phyloP scores from a whole-genome alignment of 2,329 filamentous ascomycete species.

The Dactylellina leptospora region DNA sequence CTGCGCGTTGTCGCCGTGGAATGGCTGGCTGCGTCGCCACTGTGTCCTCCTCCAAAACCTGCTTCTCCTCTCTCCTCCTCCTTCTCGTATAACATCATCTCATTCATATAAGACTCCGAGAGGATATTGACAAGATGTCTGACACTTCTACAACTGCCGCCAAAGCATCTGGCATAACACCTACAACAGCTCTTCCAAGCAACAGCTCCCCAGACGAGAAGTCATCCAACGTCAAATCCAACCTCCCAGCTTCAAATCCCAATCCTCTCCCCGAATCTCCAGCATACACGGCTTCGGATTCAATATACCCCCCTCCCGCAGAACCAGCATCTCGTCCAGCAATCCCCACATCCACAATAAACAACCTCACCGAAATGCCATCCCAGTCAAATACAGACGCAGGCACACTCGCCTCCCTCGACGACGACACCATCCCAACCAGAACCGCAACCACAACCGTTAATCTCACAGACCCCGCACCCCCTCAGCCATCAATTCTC shows the following conservation, averaged over 20 bases:
- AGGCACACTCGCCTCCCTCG: slow-evolving; percentile 24
- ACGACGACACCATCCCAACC: slow-evolving; percentile 37
- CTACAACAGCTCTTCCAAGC: slow-evolving; percentile 37
- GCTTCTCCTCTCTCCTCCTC: background rate
- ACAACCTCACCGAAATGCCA: slow-evolving; percentile 46
- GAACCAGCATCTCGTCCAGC: slow-evolving; percentile 39
- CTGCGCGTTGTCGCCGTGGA: slow-evolving; percentile 7
- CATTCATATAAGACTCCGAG: no score
- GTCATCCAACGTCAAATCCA: slow-evolving; percentile 17
- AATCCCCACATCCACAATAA: slow-evolving; percentile 28
- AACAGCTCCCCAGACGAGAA: slow-evolving; percentile 3
- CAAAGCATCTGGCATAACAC: slow-evolving; percentile 46
- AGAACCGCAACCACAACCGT: slow-evolving; percentile 35
- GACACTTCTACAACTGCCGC: slow-evolving; percentile 39
- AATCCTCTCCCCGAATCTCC: slow-evolving; percentile 45
- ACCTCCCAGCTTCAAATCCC: slow-evolving; percentile 48
- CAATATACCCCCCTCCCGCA: slow-evolving; percentile 37
- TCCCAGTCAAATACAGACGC: background rate
- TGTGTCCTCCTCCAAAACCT: background rate
- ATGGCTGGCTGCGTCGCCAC: background rate
- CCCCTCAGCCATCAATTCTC: slow-evolving; percentile 38
- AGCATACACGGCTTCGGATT: slow-evolving; percentile 36
- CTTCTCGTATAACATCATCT: no score
- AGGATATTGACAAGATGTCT: slow-evolving; percentile 25
- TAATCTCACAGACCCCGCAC: slow-evolving; percentile 43